Base-by-base conservation (phyloP, 495 filamentous ascomycete species). In the Bacidia gigantensis region DNA sequence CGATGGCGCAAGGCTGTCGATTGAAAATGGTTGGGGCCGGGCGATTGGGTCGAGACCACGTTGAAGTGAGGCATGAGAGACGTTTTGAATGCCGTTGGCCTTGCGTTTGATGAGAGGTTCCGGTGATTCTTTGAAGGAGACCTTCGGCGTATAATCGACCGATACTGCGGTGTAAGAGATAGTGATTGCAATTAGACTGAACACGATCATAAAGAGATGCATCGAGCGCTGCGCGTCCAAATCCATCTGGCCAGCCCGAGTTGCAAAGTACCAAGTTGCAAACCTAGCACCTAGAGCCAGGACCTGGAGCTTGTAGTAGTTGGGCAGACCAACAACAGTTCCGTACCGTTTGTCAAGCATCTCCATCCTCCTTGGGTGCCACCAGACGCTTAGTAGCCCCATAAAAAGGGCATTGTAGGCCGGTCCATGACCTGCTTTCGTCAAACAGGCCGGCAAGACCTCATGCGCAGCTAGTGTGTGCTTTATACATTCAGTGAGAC, bases 321-420 rank as follows among this genome's bases (percentile, higher is more conserved):
- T 74, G 3, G 66, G 64, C 11, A 84, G 71, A 0, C 87, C 84
- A 10, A 69, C 65, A 50, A 89, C 76, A 50, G 81, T 78, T 24
- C 72, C 79, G 39, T 71, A 73, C 56, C 79, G 72, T 21, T 82
- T 79, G 49, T 75, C 72, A n/a, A 79, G 67, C 58, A 79, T 79
- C 55, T 82, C 66, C 54, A 74, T 72, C 59, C 87, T 71, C 50
- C 74, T 76, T 5, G 84, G 84, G 56, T 89, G 89, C 83, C 86
- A 94, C 78, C 83, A 88, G 11, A 81, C 62, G 1, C 81, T 75
- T 3, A 77, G 56, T 23, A 82, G 55, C 22, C 76, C 78, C 2
- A 75, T 64, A 20, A 73, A 53, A 23, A 83, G 66, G 14, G 73
- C 67, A 67, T 62, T 55, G 29, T 59, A 72, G 54, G 65, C 79